A percentile compares a stretch with the other conserved stretches of the same genome.
Conservation (phyloP, 2,329 filamentous ascomycete species). For the Zymoseptoria pseudotritici region DNA sequence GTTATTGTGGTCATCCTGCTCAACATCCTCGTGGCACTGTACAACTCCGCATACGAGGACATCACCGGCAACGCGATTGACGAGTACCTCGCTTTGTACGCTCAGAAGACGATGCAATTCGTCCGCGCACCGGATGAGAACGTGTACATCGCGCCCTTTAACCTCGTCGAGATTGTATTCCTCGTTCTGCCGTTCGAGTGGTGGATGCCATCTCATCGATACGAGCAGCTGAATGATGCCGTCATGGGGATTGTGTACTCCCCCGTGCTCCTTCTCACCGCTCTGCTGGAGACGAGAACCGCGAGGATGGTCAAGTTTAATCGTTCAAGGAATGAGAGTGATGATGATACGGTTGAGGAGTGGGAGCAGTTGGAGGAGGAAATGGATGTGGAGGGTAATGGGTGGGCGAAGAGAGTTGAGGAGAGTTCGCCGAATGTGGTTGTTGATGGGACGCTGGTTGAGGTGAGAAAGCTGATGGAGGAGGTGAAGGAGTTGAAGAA, state of each 20-base stretch:
- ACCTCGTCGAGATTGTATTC: conserved; percentile 78
- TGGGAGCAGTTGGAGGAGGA: conserved; percentile 77
- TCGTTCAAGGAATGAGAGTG: conserved; percentile 70
- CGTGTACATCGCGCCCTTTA: conserved; percentile 93
- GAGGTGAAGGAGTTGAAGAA: conserved; percentile 41
- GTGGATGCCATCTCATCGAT: conserved; percentile 73
- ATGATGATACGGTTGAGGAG: conserved; percentile 82
- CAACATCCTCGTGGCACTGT: conserved; percentile 94
- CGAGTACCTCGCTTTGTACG: conserved; percentile 88
- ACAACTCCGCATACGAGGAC: conserved; percentile 93
- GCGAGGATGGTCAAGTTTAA: conserved; percentile 49
- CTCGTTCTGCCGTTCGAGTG: conserved; percentile 81
- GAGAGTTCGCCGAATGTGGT: conserved; percentile 74
- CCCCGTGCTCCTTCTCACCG: conserved; percentile 72
- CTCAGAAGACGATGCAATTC: conserved; percentile 93
- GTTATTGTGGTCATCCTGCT: conserved; percentile 91
- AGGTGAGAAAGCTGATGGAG: conserved; percentile 43
- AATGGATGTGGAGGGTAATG: conserved; percentile 72
- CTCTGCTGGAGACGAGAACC: conserved; percentile 46
- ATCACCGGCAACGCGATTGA: conserved; percentile 89
- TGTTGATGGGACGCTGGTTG: conserved; percentile 66
- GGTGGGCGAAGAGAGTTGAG: conserved; percentile 75
- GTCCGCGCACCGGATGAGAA: conserved; percentile 96
- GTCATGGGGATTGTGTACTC: conserved; percentile 84
- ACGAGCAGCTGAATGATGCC: conserved; percentile 76